These are phyloP conservation scores for Hanseniaspora sp. DNA, from an alignment of 1,139 yeast species.

Conservation along the genomic window DNA sequence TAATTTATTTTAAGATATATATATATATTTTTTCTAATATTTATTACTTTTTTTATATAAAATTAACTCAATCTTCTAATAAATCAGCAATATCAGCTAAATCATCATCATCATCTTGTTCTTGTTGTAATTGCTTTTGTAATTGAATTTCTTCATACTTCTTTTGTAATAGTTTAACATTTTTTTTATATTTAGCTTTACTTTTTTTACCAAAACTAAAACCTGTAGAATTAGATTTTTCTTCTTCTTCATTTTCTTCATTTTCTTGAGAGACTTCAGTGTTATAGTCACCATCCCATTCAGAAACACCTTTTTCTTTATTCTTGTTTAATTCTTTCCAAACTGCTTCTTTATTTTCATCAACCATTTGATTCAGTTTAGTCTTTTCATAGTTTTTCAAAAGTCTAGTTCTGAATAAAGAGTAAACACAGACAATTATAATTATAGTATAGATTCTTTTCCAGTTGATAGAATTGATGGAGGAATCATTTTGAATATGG, in stretches of 20 bases:
- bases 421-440: constrained; percentile 14
- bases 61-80: constrained; percentile 38
- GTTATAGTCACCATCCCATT: constrained; percentile 12
- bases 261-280: neutral
- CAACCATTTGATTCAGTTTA: constrained; percentile 8
- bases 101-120: constrained; percentile 43
- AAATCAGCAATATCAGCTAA: constrained; percentile 59
- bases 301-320: constrained; percentile 14
- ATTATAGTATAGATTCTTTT: constrained; percentile 13
- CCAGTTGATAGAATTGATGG: constrained; percentile 13
- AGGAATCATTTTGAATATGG: neutral
- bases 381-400: constrained; percentile 10
- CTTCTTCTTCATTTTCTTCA: constrained; percentile 26
- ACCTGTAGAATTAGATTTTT: constrained; percentile 28
- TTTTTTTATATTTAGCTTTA: constrained; percentile 45
- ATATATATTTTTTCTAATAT: too few relatives aligned
- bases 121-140: constrained; percentile 35
- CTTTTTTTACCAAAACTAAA: constrained; percentile 79
- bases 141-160: constrained; percentile 28
- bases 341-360: constrained; percentile 12
- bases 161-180: constrained; percentile 44
- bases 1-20: too few relatives aligned
- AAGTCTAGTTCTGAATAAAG: constrained; percentile 10
- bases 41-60: too few relatives aligned
- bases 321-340: constrained; percentile 9